Evolutionary conservation across 1,284 basidiomycete genomes (phyloP).

Genomic region (Pterulicium gracile): DNA sequence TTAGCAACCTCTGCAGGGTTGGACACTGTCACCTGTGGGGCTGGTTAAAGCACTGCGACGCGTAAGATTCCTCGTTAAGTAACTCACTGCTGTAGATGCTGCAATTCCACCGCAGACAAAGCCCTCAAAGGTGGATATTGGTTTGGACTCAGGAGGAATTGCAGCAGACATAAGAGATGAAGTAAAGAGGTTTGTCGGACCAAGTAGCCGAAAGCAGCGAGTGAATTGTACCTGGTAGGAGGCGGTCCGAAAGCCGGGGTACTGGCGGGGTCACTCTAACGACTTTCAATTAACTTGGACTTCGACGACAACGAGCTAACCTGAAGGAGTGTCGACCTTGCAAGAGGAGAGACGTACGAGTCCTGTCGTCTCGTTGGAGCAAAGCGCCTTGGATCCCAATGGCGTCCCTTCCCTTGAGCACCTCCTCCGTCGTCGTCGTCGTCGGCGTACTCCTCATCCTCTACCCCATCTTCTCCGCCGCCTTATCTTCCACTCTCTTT

Average conservation of each 20-base stretch:
- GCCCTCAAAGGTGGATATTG: constrained; percentile 60
- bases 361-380: no score
- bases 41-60: constrained; percentile 6
- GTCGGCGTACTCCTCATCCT: constrained; percentile 42
- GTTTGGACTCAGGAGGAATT: constrained; percentile 6
- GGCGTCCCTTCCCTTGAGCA: constrained; percentile 25
- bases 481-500: constrained; percentile 26
- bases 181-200: constrained; percentile 7
- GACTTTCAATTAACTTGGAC: no score
- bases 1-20: constrained; percentile 90
- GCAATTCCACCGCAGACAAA: constrained; percentile 85
- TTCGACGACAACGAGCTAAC: constrained; percentile 15
- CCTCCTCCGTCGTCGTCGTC: constrained; percentile 38
- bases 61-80: constrained; percentile 2
- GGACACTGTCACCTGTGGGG: constrained; percentile 63
- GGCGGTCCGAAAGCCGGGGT: no score
- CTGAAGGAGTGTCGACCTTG: no score
- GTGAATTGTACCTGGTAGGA: neutral
- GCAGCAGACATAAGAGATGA: neutral
- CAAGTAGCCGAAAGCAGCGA: neutral
- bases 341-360: no score
- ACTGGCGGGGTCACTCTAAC: no score
- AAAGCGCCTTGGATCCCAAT: no score
- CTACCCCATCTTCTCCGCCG: constrained; percentile 48
- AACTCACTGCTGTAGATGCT: constrained; percentile 73